phyloP scores from a whole-genome alignment of 352 stramenopile genomes.

The Globisporangium polare region DNA sequence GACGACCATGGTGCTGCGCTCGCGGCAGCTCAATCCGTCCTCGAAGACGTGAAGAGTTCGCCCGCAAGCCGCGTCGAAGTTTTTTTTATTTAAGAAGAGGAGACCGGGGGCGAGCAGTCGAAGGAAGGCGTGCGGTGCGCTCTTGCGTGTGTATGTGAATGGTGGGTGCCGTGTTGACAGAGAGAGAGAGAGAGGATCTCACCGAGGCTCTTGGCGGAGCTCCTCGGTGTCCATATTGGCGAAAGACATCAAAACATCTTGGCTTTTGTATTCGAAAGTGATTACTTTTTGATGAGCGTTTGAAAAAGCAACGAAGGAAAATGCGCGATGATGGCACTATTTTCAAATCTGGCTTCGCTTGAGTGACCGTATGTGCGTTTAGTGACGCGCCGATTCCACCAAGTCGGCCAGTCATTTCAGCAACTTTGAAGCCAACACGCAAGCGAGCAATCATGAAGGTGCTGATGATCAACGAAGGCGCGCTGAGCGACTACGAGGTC shows the following conservation, averaged over 20 bases:
- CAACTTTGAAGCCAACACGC: conserved; percentile 3
- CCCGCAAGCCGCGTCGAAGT: conserved; percentile 34
- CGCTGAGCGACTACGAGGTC: conserved; percentile 80
- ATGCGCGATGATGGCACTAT: not conserved
- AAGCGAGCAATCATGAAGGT: conserved; percentile 68
- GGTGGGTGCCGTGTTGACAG: not conserved
- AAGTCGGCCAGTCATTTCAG: conserved; percentile 6
- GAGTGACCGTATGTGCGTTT: not conserved
- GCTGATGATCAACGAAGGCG: conserved; percentile 74
- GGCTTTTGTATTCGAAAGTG: conserved; percentile 16
- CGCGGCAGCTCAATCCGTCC: conserved; percentile 48
- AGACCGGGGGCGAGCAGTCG: conserved; percentile 4
- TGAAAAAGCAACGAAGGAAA: not conserved
- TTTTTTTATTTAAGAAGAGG: conserved; percentile 14
- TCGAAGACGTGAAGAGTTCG: conserved; percentile 23
- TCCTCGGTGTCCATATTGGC: not conserved
- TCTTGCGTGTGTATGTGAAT: not conserved
- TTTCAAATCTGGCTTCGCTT: conserved; percentile 11
- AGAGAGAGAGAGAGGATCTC: not conserved
- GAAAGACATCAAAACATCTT: conserved; percentile 8
- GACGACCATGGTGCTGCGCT: conserved; percentile 51
- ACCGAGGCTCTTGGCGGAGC: not conserved
- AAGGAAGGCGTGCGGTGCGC: conserved; percentile 9
- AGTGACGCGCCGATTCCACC: not conserved
- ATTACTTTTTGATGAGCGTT: not conserved